Conservation (phyloP, 495 filamentous ascomycete genomes). For the Podospora conica region DNA sequence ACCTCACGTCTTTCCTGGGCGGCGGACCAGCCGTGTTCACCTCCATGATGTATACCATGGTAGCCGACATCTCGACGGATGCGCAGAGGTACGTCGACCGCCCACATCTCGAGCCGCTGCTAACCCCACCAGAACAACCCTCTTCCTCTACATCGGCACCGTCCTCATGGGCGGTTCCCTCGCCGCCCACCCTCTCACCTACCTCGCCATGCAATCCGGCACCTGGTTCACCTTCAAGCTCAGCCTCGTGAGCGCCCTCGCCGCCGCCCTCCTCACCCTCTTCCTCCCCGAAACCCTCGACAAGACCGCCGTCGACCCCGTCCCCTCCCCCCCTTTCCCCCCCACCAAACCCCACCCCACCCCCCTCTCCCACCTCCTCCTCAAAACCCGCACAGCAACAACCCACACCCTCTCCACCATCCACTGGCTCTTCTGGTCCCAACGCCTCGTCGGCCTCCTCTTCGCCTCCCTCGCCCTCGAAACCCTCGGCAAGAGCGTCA, state of each 20-base stretch:
- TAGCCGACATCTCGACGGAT: constrained; percentile 2
- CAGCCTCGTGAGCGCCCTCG: neutral
- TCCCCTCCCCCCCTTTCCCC: neutral
- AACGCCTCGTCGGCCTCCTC: constrained; percentile 6
- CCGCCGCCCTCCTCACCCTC: neutral
- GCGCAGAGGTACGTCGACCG: neutral
- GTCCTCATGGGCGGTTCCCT: neutral
- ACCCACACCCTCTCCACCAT: neutral
- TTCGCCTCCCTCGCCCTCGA: neutral
- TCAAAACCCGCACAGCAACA: neutral
- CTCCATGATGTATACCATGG: constrained; percentile 1
- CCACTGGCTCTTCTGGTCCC: constrained; percentile 6
- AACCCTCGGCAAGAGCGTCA: neutral
- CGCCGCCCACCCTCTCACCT: neutral
- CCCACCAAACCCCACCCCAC: neutral
- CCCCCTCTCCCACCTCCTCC: neutral
- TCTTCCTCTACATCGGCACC: constrained; percentile 2
- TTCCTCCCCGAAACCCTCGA: constrained; percentile 3
- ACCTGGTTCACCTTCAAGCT: constrained; percentile 2
- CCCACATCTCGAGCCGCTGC: too few species aligned
- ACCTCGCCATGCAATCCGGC: neutral
- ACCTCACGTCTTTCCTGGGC: neutral
- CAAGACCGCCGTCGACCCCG: neutral
- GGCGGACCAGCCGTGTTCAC: neutral
- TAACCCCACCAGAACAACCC: neutral